Base-by-base conservation (phyloP, 306 rosid genomes). In the Quercus rubra region DNA sequence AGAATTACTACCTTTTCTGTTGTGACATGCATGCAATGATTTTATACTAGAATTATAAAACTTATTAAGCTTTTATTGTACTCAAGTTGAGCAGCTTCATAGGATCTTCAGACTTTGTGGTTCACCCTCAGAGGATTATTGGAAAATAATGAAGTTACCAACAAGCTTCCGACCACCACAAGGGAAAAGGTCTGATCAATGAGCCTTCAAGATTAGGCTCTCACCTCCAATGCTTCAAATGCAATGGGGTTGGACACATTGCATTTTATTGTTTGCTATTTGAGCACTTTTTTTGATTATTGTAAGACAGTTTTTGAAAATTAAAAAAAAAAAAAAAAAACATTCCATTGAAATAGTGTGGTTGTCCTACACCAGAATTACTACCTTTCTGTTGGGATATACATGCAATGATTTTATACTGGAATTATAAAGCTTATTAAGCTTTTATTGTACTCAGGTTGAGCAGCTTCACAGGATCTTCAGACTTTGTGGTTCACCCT, bases 81-180 rank as follows among this genome's bases (percentile, higher is more conserved):
- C 76, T 79, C 83, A 93, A 96, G 89, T 94, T 79, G 92, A 94
- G 80, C 97, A 94, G 69, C 88, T 94, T 76, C 96, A 90, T 83
- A 88, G 75, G 89, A 92, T 94, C 86, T 92, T 86, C 86, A 94
- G 92, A 81, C 94, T 94, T 62, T 89, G 92, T 75, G 97, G 98
- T 66, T 80, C 93, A 54, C 98, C 96, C 28, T 64, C 87, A 6
- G 95, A 88, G 25, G 94, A 92, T 68, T 92, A 90, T 77, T 89
- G 86, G 90, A 83, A 56, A 56, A 88, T 78, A 83, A 80, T 85
- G 89, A 91, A 84, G 80, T 78, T 86, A 64, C 85, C 81, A 70
- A 55, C 93, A 82, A 89, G 87, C 84, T 87, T 86, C 77, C 78
- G 88, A 77, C 89, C 89, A 17, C 84, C 77, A 15, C 79, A 81